Percentiles rank a stretch among this genome's conserved stretches.
phyloP scores from a whole-genome alignment of 805 yeast species.

The Saccharomycopsis sp. region DNA sequence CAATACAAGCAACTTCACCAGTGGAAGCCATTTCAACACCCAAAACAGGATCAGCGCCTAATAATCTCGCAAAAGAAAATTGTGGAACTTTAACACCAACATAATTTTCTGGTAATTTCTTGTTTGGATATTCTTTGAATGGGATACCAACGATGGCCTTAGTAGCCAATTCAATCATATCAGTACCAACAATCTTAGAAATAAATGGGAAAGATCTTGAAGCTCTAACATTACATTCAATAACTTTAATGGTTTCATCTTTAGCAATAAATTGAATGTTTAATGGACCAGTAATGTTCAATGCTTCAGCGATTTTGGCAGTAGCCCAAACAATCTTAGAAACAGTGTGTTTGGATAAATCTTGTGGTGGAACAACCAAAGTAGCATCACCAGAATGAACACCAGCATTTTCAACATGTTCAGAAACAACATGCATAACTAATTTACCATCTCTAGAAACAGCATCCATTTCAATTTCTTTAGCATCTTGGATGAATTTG shows the following conservation, averaged over 20 bases:
- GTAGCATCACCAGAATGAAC: constrained; percentile 99
- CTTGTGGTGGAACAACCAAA: constrained; percentile 93
- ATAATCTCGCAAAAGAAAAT: constrained; percentile 91
- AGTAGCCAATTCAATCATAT: constrained; percentile 95
- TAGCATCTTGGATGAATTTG: constrained; percentile 92
- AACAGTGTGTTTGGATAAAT: constrained; percentile 86
- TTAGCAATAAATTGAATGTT: constrained; percentile 96
- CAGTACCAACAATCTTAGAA: constrained; percentile 94
- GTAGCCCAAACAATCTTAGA: constrained; percentile 89
- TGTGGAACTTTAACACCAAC: constrained; percentile 97
- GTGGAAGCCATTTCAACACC: constrained; percentile 99
- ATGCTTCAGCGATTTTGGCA: constrained; percentile 90
- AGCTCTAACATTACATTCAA: constrained; percentile 97
- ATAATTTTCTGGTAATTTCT: constrained; percentile 83
- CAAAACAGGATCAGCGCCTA: constrained; percentile 96
- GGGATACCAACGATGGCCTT: constrained; percentile 89
- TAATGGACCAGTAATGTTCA: constrained; percentile 95
- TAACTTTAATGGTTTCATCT: constrained; percentile 92
- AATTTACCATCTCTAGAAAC: constrained; percentile 93
- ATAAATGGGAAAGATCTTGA: constrained; percentile 99
- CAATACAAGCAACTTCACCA: constrained; percentile 97
- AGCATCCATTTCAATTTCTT: constrained; percentile 98
- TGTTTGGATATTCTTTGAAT: constrained; percentile 82
- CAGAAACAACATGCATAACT: constrained; percentile 95
- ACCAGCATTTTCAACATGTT: constrained; percentile 98